phyloP scores from a whole-genome alignment of 2,329 filamentous ascomycete genomes.

The Periconia digitata region DNA sequence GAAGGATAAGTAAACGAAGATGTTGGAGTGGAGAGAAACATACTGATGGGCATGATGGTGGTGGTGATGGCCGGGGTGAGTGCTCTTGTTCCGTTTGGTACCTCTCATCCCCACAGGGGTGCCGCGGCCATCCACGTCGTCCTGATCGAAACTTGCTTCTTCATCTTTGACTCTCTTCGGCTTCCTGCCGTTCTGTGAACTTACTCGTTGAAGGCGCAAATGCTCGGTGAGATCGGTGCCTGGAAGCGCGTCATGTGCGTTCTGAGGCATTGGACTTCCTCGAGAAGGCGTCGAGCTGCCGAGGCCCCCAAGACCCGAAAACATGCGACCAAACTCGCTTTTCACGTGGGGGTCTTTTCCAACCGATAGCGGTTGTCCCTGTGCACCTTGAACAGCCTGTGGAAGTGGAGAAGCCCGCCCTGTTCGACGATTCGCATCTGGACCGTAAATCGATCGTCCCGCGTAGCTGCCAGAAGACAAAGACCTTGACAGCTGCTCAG shows the following conservation, averaged over 20 bases:
- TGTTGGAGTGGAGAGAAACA: slow-evolving; percentile 24
- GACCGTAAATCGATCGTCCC: slow-evolving; percentile 43
- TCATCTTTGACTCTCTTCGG: slow-evolving; percentile 74
- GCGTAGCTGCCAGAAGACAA: slow-evolving; percentile 35
- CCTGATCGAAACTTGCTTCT: slow-evolving; percentile 64
- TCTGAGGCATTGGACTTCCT: slow-evolving; percentile 51
- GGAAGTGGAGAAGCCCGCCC: slow-evolving; percentile 86
- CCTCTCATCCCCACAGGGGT: slow-evolving; percentile 67
- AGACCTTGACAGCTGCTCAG: slow-evolving; percentile 38
- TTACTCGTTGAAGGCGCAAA: slow-evolving; percentile 35
- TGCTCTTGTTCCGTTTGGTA: slow-evolving; percentile 61
- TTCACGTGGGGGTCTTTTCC: slow-evolving; percentile 87
- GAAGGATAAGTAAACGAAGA: background rate
- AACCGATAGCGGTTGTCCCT: slow-evolving; percentile 76
- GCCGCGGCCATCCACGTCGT: slow-evolving; percentile 64
- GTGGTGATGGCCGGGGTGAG: slow-evolving; percentile 59
- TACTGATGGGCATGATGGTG: slow-evolving; percentile 61
- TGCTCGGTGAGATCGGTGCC: slow-evolving; percentile 34
- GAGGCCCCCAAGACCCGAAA: slow-evolving; percentile 82
- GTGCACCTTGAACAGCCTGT: slow-evolving; percentile 90
- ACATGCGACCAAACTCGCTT: slow-evolving; percentile 92
- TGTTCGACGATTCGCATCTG: slow-evolving; percentile 76
- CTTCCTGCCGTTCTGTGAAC: slow-evolving; percentile 42
- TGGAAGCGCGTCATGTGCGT: slow-evolving; percentile 25
- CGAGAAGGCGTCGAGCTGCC: slow-evolving; percentile 59